These are phyloP conservation scores for Saturnispora kantuleensis DNA, from an alignment of 805 yeast species.

Conservation along the genomic window DNA sequence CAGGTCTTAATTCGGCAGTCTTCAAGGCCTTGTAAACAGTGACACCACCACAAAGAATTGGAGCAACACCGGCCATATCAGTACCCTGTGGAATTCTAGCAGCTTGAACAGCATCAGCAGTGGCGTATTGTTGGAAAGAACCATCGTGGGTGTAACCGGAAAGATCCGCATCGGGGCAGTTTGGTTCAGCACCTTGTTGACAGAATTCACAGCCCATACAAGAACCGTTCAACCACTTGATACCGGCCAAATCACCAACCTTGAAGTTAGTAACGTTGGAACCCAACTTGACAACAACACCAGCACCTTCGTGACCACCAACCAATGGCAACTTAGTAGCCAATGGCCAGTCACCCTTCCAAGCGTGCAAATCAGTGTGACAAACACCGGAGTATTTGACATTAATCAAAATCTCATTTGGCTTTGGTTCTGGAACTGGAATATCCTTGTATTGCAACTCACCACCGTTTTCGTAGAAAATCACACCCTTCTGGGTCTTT, in stretches of 20 bases:
- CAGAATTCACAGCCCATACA: constrained; percentile 59
- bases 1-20: constrained; percentile 36
- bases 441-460: constrained; percentile 58
- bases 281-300: constrained; percentile 58
- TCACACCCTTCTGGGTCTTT: constrained; percentile 58
- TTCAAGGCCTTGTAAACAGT: constrained; percentile 45
- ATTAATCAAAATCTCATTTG: constrained; percentile 54
- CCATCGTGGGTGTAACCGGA: constrained; percentile 71
- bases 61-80: constrained; percentile 38
- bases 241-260: constrained; percentile 58
- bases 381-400: constrained; percentile 69
- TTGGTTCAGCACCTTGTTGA: constrained; percentile 47
- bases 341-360: constrained; percentile 67
- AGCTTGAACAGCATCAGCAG: constrained; percentile 44
- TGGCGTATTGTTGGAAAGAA: constrained; percentile 44
- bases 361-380: constrained; percentile 67
- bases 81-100: constrained; percentile 37
- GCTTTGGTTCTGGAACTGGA: constrained; percentile 58
- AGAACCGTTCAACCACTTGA: constrained; percentile 61
- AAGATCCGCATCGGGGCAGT: constrained; percentile 61
- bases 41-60: constrained; percentile 45
- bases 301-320: constrained; percentile 72
- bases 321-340: constrained; percentile 49
- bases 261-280: constrained; percentile 49
- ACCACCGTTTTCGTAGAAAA: constrained; percentile 59